A percentile compares a stretch with the other conserved stretches of the same genome.
Conservation (phyloP, 2,329 filamentous ascomycete species). For the Claviceps lovelessii region DNA sequence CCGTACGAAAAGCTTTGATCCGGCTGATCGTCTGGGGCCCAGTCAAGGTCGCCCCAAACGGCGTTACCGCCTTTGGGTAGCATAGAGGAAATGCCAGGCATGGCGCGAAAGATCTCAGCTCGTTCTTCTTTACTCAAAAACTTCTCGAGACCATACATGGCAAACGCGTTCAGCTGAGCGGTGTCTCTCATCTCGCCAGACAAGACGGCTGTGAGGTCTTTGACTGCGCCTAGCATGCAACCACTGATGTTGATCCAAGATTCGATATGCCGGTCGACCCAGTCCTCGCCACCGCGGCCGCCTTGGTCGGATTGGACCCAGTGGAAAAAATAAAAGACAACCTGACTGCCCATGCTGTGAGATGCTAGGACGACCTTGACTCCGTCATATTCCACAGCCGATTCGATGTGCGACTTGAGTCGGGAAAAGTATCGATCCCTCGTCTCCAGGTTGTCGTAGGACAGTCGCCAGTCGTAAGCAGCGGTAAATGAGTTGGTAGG, state of each 20-base stretch:
- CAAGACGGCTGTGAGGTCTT: constrained; percentile 77
- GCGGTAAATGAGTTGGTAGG: constrained; percentile 60
- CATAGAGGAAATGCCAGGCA: constrained; percentile 96
- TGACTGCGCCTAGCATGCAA: constrained; percentile 91
- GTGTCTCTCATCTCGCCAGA: constrained; percentile 98
- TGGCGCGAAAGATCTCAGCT: constrained; percentile 85
- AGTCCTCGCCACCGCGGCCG: constrained; percentile 67
- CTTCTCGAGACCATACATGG: constrained; percentile 91
- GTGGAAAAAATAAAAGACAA: constrained; percentile 70
- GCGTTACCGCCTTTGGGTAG: constrained; percentile 83
- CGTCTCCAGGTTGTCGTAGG: constrained; percentile 76
- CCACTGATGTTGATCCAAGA: constrained; percentile 98
- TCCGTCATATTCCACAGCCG: constrained; percentile 55
- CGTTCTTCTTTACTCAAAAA: constrained; percentile 84
- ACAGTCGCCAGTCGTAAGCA: constrained; percentile 81
- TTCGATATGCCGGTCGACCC: constrained; percentile 83
- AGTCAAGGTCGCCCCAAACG: constrained; percentile 82
- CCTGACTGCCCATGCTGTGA: constrained; percentile 96
- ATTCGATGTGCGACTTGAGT: constrained; percentile 80
- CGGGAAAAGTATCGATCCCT: constrained; percentile 90
- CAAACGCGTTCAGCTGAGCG: constrained; percentile 88
- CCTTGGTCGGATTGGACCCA: constrained; percentile 68
- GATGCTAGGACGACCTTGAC: constrained; percentile 77
- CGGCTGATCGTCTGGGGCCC: constrained; percentile 74
- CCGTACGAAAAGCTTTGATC: constrained; percentile 64